Base-by-base conservation (phyloP, 2,329 filamentous ascomycete species). In the Metarhizium sp. region DNA sequence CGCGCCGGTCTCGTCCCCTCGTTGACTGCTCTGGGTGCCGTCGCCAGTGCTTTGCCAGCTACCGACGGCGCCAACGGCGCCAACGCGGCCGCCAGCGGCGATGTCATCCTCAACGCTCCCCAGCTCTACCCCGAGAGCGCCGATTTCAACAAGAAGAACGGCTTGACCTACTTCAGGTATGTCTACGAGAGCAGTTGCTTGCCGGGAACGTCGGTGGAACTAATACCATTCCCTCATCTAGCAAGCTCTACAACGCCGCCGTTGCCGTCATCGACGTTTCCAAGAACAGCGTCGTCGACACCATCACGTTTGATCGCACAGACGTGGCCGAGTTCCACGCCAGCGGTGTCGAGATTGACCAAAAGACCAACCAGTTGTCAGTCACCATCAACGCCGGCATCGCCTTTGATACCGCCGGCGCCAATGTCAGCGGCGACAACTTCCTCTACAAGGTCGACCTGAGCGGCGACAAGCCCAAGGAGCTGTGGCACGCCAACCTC, bases 391-490 rank as follows among this genome's bases (percentile, higher is more conserved):
- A 74, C 54, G 62, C 70, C 2, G 71, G 66, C 2, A 50, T 60
- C 3, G 65, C 71, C 10, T 73, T 69, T 55, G 66, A 66, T 13
- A 72, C 71, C 0, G 55, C 29, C 5, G 71, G 71, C 38, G 57
- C 62, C 29, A 59, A 74, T 53, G 62, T 72, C 10, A 62, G 64
- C 1, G 73, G 72, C 29, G 63, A 69, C 54, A 71, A 73, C 61
- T 63, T 66, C 50, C 52, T 75, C 18, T 54, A 72, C 34, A 71
- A 71, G 54, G 72, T 68, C 54, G 63, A 71, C 53, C 59, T 68
- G 38, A 16, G 2, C 2, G 30, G 58, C 10, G 53, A 53, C 11
- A 53, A 63, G 10, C 52, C 57, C 34, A 53, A 64, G 1, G 58
- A 70, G 7, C 74, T 69, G 69, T 58, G 55, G 16, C 52, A 16